Percentiles rank a stretch among this genome's conserved stretches.
These are phyloP conservation scores for Chlamydomonas reinhardtii DNA, from an alignment of 163 green algal genomes.

Conservation along the genomic window DNA sequence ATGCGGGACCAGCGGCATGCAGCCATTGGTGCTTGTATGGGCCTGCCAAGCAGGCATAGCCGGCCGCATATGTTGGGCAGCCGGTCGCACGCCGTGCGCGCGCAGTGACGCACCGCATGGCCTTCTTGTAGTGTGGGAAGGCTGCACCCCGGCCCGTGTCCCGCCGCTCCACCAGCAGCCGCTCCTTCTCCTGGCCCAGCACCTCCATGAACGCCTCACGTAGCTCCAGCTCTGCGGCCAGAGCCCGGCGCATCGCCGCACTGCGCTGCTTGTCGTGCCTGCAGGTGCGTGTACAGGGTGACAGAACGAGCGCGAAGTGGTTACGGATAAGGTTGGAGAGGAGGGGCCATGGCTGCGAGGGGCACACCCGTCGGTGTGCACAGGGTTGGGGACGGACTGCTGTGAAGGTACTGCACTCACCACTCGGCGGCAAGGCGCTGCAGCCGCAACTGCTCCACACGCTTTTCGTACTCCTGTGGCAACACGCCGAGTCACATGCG, in stretches of 20 bases:
- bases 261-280: slow-evolving; percentile 10
- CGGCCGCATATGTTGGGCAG: too few relatives aligned
- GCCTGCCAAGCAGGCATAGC: too few relatives aligned
- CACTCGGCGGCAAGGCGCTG: slow-evolving; percentile 39
- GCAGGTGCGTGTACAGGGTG: too few relatives aligned
- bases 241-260: slow-evolving; percentile 21
- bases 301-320: background rate
- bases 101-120: slow-evolving; percentile 11
- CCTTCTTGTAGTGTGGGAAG: slow-evolving; percentile 23
- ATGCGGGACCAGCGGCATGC: too few relatives aligned
- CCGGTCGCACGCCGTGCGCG: too few relatives aligned
- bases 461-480: slow-evolving; percentile 25
- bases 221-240: slow-evolving; percentile 40
- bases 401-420: background rate
- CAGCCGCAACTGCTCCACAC: slow-evolving; percentile 49
- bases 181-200: slow-evolving; percentile 40
- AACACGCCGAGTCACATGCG: background rate
- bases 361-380: background rate
- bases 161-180: slow-evolving; percentile 34
- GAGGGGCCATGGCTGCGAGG: background rate
- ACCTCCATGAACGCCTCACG: slow-evolving; percentile 53
- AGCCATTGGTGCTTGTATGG: too few relatives aligned
- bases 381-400: background rate
- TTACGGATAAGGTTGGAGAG: too few relatives aligned
- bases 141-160: background rate